Base-by-base conservation (phyloP, 2,329 filamentous ascomycete species). In the Diaporthe vexans region DNA sequence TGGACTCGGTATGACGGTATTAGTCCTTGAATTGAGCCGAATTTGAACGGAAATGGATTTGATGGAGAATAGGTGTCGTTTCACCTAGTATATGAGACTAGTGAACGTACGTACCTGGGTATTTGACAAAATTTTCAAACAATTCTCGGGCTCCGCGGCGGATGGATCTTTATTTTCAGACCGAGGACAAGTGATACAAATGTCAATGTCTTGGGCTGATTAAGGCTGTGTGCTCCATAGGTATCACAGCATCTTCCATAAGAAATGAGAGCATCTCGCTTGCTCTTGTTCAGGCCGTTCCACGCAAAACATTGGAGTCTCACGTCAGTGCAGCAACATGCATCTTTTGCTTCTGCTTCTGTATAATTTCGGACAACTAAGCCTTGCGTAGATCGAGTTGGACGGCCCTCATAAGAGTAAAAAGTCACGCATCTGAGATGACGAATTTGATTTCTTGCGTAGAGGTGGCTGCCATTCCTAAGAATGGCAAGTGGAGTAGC, bases 31-130 rank as follows among this genome's bases (percentile, higher is more conserved):
- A 6, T 2, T 19, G 7, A 21, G 1, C 6, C 3, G 4, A 11
- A 24, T 37, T 15, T 8, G 9, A 46, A 21, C 1, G 4, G 2
- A 3, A 29, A 6, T 3, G 37, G 24, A 13, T 7, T 29, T 4
- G 9, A 4, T 13, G 19, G 21, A 19, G 13, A 59, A 46, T 7
- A 3, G 17, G 3, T 17, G 9, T 10, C 5, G 21, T 33, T 13
- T 2, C 10, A 65, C 1, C 10, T 8, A 0, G 24, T 4, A 3
- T 13, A 11, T 26, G 4, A 5, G 19, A 48, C 9, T 10, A 0
- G 15, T 63, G 24, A 19, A 10, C 4, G 40, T 8, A 10, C 4
- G 40, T 8, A 15, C 13, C 3, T 24, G 10, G 7, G 59, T 8
- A 15, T 33, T 11, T 24, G 10, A 29, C 17, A 13, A 33, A 26